Evolutionary conservation across 2,329 filamentous ascomycete species (phyloP).

Genomic region (Nannizziopsis barbatae): DNA sequence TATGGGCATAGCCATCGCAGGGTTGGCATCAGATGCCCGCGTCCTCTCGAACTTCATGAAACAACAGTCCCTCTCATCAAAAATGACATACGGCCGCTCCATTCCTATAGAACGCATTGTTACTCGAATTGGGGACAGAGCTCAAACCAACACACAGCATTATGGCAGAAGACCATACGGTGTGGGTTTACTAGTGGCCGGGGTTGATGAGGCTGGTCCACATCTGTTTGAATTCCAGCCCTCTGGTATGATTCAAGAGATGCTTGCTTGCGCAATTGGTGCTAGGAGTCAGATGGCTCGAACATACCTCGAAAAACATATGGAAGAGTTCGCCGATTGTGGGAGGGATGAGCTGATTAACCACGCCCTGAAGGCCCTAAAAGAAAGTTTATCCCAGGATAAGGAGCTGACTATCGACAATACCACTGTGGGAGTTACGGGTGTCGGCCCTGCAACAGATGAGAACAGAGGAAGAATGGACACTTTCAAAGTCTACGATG

Average conservation of each 20-base stretch:
- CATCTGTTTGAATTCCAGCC: constrained; percentile 99
- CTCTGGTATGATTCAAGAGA: constrained; percentile 90
- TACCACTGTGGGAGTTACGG: constrained; percentile 80
- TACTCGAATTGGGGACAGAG: constrained; percentile 85
- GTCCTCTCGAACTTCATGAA: constrained; percentile 99
- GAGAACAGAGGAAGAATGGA: constrained; percentile 51
- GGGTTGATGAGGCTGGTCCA: constrained; percentile 84
- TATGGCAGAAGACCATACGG: constrained; percentile 95
- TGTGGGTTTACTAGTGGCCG: constrained; percentile 82
- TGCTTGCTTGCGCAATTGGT: constrained; percentile 90
- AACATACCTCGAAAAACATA: constrained; percentile 87
- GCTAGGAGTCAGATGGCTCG: constrained; percentile 94
- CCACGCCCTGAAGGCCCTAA: constrained; percentile 81
- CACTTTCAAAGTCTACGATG: constrained; percentile 83
- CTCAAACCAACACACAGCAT: constrained; percentile 94
- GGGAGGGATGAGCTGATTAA: constrained; percentile 75
- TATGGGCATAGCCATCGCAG: constrained; percentile 87
- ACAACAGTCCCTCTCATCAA: constrained; percentile 90
- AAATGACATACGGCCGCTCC: constrained; percentile 88
- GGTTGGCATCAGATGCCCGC: constrained; percentile 91
- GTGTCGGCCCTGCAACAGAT: constrained; percentile 39
- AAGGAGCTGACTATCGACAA: constrained; percentile 97
- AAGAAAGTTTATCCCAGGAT: constrained; percentile 92
- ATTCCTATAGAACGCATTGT: constrained; percentile 86
- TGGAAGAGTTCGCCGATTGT: constrained; percentile 68